phyloP scores from a whole-genome alignment of 371 early-diverging fungal genomes.

The Zopfochytrium polystomum region DNA sequence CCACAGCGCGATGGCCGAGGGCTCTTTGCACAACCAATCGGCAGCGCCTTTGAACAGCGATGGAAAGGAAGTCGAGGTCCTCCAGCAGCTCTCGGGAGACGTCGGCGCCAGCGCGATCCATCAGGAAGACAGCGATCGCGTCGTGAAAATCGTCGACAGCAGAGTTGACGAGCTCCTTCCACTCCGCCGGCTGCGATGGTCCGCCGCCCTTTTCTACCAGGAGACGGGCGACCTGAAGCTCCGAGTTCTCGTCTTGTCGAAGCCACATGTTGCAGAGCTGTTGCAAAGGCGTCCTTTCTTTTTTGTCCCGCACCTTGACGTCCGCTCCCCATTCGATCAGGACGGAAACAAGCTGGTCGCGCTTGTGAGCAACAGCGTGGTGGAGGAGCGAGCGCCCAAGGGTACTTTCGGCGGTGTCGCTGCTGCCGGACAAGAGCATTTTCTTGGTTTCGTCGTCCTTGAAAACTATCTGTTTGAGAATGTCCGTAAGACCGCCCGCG shows the following conservation, averaged over 20 bases:
- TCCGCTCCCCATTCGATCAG: neutral
- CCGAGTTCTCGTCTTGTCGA: neutral
- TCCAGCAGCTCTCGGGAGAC: neutral
- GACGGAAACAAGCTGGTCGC: neutral
- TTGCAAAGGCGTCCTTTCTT: neutral
- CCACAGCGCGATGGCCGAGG: neutral
- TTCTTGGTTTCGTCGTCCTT: neutral
- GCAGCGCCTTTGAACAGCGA: neutral
- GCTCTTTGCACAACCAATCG: neutral
- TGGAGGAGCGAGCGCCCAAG: neutral
- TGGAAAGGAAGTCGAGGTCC: neutral
- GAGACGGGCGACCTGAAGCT: neutral
- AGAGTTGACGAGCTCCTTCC: neutral
- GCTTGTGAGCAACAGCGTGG: neutral
- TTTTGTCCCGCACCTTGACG: neutral
- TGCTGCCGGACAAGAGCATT: neutral
- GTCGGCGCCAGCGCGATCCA: neutral
- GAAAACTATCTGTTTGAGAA: neutral
- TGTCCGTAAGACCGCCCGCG: neutral
- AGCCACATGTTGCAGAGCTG: neutral
- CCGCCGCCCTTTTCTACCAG: neutral
- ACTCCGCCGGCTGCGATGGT: neutral
- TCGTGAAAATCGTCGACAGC: neutral
- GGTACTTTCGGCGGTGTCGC: neutral
- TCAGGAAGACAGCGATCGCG: neutral